Conservation (phyloP, 495 filamentous ascomycete genomes). For the Trichoderma orchidacearum region DNA sequence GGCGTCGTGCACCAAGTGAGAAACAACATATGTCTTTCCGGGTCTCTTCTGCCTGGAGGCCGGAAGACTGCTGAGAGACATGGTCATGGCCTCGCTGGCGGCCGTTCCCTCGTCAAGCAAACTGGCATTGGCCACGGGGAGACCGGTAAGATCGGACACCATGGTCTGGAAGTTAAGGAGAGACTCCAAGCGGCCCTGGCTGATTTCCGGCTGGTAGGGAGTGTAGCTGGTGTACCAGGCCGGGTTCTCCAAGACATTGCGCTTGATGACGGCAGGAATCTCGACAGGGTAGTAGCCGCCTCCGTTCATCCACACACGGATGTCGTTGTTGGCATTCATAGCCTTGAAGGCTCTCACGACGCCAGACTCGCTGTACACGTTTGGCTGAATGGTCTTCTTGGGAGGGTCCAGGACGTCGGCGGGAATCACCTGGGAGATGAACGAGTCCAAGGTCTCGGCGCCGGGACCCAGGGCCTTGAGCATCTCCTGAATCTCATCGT, state of each 20-base stretch:
- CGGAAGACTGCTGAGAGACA: constrained; percentile 71
- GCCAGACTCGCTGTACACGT: neutral
- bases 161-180: constrained; percentile 95
- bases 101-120: constrained; percentile 90
- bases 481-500: constrained; percentile 61
- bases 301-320: constrained; percentile 61
- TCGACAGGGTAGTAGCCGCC: constrained; percentile 78
- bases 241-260: constrained; percentile 87
- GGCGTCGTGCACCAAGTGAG: constrained; percentile 73
- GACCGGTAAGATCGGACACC: constrained; percentile 76
- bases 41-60: constrained; percentile 55
- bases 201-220: constrained; percentile 97
- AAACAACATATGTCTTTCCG: constrained; percentile 74
- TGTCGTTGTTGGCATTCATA: constrained; percentile 50
- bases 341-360: neutral
- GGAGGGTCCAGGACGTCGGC: constrained; percentile 53
- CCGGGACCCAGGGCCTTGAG: constrained; percentile 69
- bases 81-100: constrained; percentile 93
- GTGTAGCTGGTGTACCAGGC: constrained; percentile 99
- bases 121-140: constrained; percentile 88
- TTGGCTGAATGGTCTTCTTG: constrained; percentile 6
- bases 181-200: constrained; percentile 85
- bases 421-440: constrained; percentile 79
- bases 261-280: constrained; percentile 83
- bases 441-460: constrained; percentile 61